phyloP scores from a whole-genome alignment of 2,329 filamentous ascomycete species.

The Diaporthe vexans region DNA sequence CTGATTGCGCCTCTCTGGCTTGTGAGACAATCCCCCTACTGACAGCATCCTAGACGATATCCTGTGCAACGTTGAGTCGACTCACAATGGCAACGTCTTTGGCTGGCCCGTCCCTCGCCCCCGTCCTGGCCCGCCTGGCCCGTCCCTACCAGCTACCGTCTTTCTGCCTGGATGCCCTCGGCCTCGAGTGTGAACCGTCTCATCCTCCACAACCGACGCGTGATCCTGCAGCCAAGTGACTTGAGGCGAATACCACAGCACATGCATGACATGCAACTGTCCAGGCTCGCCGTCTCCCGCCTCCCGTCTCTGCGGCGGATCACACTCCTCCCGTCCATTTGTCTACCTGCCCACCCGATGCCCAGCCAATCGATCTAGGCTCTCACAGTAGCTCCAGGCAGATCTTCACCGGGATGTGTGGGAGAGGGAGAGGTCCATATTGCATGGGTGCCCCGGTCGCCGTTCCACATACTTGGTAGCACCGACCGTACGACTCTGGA shows the following conservation, averaged over 20 bases:
- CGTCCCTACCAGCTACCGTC: slow-evolving; percentile 19
- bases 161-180: not conserved
- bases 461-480: slow-evolving; percentile 32
- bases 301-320: not conserved
- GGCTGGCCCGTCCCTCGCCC: slow-evolving; percentile 9
- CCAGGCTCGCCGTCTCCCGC: not conserved
- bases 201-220: not conserved
- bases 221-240: slow-evolving; percentile 14
- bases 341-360: not conserved
- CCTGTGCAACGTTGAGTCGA: slow-evolving; percentile 29
- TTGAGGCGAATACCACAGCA: slow-evolving; percentile 8
- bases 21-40: slow-evolving; percentile 31
- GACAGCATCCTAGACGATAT: slow-evolving; percentile 28
- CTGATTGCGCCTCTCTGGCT: slow-evolving; percentile 22
- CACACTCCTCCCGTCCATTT: not conserved
- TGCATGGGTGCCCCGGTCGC: slow-evolving; percentile 15
- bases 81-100: slow-evolving; percentile 19
- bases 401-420: slow-evolving; percentile 27
- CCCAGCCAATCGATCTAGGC: not conserved
- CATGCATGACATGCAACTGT: slow-evolving; percentile 5
- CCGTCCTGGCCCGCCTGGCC: slow-evolving; percentile 11
- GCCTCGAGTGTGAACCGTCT: slow-evolving; percentile 9
- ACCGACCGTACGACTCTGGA: slow-evolving; percentile 31
- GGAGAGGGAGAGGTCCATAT: not conserved
- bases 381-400: not conserved